Evolutionary conservation across 2,329 filamentous ascomycete genomes (phyloP), one percentile per base, ranked within the genome.

Genomic region (Blastomyces parvus): DNA sequence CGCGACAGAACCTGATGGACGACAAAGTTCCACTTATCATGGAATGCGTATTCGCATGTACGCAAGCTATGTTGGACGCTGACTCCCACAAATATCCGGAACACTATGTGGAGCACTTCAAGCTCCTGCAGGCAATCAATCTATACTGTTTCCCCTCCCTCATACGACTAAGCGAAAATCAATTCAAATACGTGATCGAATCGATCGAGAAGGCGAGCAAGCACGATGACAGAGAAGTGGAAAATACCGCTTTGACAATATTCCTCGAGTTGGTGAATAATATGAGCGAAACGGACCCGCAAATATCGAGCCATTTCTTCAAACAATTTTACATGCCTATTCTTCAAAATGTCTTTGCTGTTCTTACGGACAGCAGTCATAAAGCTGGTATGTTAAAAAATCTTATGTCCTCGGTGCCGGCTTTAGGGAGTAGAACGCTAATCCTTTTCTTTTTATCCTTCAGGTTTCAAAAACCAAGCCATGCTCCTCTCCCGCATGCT

Each of bases 141-240:
- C 80, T 97, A 58, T 91, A 96, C 76, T 99, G 94, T 78, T 99
- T 99, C 86, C 91, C 91, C 58, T 88, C 94, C 0, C 84, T 99
- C 27, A 83, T 99, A 68, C 95, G 96, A 77, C 86, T 99, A 42
- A 93, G 99, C 74, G 93, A 90, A 72, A 87, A 91, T 64, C 94
- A 97, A 74, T 99, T 99, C 86, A 99, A 99, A 80, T 96, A 97
- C 73, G 92, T 99, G 71, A 97, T 99, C 69, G 94, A 99, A 76
- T 96, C 93, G 44, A 99, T 95, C 82, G 91, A 97, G 83, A 99
- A 94, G 95, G 94, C 95, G n/a, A 97, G 93, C 81, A 99, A 99
- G 82, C 94, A 99, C 77, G 94, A 99, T 80, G 99, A 99, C 79
- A 89, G 94, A 65, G 91, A 97, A 73, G 94, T 99, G 38, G 94